phyloP scores from a whole-genome alignment of 2,329 filamentous ascomycete species.

The Colletotrichum echinochloae region DNA sequence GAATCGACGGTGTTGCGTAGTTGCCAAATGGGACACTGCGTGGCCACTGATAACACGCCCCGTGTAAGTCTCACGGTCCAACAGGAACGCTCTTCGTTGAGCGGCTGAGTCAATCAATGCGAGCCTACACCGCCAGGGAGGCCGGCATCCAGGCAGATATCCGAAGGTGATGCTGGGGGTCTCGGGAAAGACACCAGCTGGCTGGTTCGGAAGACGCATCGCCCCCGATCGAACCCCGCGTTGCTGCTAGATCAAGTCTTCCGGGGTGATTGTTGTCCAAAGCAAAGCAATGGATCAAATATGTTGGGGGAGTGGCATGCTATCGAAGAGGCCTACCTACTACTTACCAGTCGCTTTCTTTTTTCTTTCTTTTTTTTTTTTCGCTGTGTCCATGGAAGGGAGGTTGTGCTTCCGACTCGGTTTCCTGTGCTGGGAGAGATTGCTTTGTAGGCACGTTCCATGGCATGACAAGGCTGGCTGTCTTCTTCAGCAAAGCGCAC shows the following conservation, averaged over 20 bases:
- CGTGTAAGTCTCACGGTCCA: constrained; percentile 29
- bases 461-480: constrained; percentile 24
- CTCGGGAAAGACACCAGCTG: constrained; percentile 38
- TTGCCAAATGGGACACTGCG: constrained; percentile 1
- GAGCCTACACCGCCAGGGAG: constrained; percentile 38
- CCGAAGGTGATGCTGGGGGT: constrained; percentile 20
- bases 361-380: too few species aligned
- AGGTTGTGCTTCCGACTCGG: not conserved
- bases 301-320: not conserved
- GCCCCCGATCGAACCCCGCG: constrained; percentile 23
- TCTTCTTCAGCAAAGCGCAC: constrained; percentile 38
- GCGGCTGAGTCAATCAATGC: constrained; percentile 31
- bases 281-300: not conserved
- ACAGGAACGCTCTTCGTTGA: constrained; percentile 38
- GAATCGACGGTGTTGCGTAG: constrained; percentile 22
- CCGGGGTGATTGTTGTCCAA: not conserved
- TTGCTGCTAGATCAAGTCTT: constrained; percentile 23
- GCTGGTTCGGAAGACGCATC: constrained; percentile 32
- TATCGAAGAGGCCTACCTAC: not conserved
- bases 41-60: constrained; percentile 35
- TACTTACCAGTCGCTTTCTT: not conserved
- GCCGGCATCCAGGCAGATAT: constrained; percentile 23
- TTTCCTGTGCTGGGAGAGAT: constrained; percentile 5
- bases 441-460: not conserved
- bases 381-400: not conserved